Evolutionary conservation across 768 basidiomycete genomes (phyloP), one percentile per base, ranked within the genome.

Genomic region (Polyporus arcularius): DNA sequence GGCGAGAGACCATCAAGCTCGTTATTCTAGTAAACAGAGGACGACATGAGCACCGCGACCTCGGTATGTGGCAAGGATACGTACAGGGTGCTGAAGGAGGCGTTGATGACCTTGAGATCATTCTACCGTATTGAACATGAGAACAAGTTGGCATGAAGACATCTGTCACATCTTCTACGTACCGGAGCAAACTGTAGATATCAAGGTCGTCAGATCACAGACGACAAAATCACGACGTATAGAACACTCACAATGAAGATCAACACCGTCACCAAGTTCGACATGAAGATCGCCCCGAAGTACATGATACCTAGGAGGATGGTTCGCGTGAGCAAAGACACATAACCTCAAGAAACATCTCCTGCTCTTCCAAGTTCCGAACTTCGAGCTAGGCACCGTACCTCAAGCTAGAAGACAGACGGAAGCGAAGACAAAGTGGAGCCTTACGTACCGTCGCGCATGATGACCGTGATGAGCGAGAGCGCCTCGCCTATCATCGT

Each of bases 21-120:
- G 66, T 67, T 32, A 67, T 67, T 12, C 65, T 67, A 35, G 9
- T 39, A 7, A 4, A 35, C n/a, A 16, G 18, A 21, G 30, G 12
- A 38, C 31, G 49, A n/a, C 32, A 14, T 32, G 46, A 48, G 26
- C 8, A 28, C 9, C 26, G 26, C 46, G 7, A 2, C 21, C 21
- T n/a, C 14, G 18, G 7, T 4, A 15, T 38, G 15, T 42, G 32
- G 2, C 3, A 5, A 12, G 42, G 14, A 12, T 2, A 62, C 66
- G n/a, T 58, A 69, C 68, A 70, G 41, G 14, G 67, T 70, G 46
- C 69, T 70, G 67, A 70, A 70, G 39, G 67, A 68, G 4, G 69
- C 69, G 54, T 70, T 70, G 42, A 70, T 62, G 53, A 63, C 69
- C 54, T 70, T 70, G 31, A 70, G 57, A 51, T 68, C 69, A 50